Evolutionary conservation across 2,329 filamentous ascomycete genomes (phyloP).

Genomic region (Dothiorella sarmentorum): DNA sequence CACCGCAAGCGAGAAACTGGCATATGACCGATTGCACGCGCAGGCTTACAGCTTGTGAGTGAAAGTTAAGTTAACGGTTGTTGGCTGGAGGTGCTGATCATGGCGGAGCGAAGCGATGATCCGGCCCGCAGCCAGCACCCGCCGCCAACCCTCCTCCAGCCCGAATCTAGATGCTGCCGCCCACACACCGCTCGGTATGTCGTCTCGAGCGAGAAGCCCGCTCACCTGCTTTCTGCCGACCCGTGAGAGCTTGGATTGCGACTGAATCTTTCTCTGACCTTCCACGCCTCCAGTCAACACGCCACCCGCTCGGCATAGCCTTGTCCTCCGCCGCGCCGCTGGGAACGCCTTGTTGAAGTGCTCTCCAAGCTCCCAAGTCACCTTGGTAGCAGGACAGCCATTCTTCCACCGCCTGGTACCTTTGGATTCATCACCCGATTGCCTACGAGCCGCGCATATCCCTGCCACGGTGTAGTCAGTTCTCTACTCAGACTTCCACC

Average conservation of each 20-base stretch:
- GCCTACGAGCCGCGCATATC: too few relatives aligned
- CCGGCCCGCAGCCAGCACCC: conserved; percentile 2
- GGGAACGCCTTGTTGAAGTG: too few relatives aligned
- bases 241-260: background rate
- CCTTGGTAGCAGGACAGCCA: too few relatives aligned
- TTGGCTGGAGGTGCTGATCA: conserved; percentile 2
- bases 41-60: background rate
- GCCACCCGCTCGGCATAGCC: background rate
- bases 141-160: background rate
- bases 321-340: background rate
- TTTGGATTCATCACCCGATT: too few relatives aligned
- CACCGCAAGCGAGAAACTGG: background rate
- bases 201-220: too few relatives aligned
- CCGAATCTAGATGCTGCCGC: background rate
- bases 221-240: background rate
- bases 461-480: too few relatives aligned
- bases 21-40: background rate
- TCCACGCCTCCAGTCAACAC: background rate
- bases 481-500: too few relatives aligned
- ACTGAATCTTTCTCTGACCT: too few relatives aligned
- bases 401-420: too few relatives aligned
- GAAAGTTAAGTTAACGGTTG: background rate
- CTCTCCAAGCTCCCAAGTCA: background rate
- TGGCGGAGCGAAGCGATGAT: conserved; percentile 12
- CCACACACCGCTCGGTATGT: background rate